Percentiles rank a stretch among this genome's conserved stretches.
Evolutionary conservation across 176 grass and related monocot genomes (phyloP).

Genomic region (Coix lacrymajobi): DNA sequence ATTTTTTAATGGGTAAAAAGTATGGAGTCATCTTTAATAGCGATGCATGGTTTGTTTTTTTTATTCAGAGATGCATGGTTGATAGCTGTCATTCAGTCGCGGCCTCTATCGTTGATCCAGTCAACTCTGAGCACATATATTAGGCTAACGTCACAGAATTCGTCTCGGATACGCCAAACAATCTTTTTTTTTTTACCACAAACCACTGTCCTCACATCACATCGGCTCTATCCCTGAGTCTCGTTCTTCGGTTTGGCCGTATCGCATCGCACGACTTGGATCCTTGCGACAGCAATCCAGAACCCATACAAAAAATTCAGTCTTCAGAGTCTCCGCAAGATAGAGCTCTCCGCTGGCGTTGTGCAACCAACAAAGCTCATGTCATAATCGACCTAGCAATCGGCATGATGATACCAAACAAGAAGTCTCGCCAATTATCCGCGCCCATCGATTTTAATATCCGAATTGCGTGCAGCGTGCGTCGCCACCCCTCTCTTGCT

Average conservation of each 20-base stretch:
- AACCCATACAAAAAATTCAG: background rate
- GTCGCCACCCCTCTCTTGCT: conserved; percentile 5
- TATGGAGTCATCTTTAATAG: too few species aligned
- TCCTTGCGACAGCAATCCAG: conserved; percentile 11
- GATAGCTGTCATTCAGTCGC: background rate
- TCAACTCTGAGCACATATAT: background rate
- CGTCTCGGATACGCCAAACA: background rate
- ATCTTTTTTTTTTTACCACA: background rate
- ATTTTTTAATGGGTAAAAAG: too few species aligned
- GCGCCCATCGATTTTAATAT: conserved; percentile 21
- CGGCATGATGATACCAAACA: background rate
- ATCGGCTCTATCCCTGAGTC: background rate
- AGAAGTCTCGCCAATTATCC: conserved; percentile 11
- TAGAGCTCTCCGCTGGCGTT: background rate
- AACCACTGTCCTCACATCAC: background rate
- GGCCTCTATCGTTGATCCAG: background rate
- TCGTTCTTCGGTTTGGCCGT: conserved; percentile 9
- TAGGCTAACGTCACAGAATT: background rate
- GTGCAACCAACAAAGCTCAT: background rate
- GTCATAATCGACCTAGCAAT: background rate
- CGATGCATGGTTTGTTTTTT: too few species aligned
- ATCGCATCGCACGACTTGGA: background rate
- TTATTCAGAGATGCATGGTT: too few species aligned
- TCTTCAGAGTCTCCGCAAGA: conserved; percentile 28
- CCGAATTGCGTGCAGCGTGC: conserved; percentile 22